Evolutionary conservation across 1,139 yeast genomes (phyloP).

Genomic region (Zygosaccharomyces sapae): DNA sequence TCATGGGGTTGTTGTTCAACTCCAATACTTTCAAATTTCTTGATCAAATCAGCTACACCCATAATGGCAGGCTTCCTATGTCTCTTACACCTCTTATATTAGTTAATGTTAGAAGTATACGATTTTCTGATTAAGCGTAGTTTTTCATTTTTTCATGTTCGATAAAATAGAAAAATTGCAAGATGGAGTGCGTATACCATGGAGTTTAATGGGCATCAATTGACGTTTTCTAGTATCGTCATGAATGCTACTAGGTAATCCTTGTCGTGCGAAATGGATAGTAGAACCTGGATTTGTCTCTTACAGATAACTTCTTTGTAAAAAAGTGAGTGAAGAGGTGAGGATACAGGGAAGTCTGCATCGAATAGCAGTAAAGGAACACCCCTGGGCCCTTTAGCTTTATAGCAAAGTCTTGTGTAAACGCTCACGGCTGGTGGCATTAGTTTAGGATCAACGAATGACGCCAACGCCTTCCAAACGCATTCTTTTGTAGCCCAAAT

Average conservation of each 20-base stretch:
- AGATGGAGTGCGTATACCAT: background rate
- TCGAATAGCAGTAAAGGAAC: slow-evolving; percentile 23
- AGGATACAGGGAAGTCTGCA: slow-evolving; percentile 3
- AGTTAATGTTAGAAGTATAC: background rate
- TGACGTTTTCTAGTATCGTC: slow-evolving; percentile 2
- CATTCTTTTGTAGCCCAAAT: slow-evolving; percentile 36
- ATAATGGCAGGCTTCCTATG: slow-evolving; percentile 14
- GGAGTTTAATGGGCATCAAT: background rate
- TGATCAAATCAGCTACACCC: slow-evolving; percentile 39
- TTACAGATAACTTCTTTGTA: slow-evolving; percentile 15
- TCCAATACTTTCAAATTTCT: slow-evolving; percentile 34
- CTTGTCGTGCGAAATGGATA: slow-evolving; percentile 32
- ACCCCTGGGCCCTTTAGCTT: slow-evolving; percentile 19
- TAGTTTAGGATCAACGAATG: slow-evolving; percentile 13
- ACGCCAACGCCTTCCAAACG: slow-evolving; percentile 24
- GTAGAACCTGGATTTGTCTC: slow-evolving; percentile 12
- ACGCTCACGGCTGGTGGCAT: slow-evolving; percentile 31
- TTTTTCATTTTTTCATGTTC: background rate
- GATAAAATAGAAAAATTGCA: background rate
- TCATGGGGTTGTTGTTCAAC: slow-evolving; percentile 13
- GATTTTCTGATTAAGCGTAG: background rate
- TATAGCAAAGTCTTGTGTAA: slow-evolving; percentile 28
- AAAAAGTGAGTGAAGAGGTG: slow-evolving; percentile 14
- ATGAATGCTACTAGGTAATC: slow-evolving; percentile 28
- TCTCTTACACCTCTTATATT: no score